Base-by-base conservation (phyloP, 306 rosid genomes). In the Malus sieversii region DNA sequence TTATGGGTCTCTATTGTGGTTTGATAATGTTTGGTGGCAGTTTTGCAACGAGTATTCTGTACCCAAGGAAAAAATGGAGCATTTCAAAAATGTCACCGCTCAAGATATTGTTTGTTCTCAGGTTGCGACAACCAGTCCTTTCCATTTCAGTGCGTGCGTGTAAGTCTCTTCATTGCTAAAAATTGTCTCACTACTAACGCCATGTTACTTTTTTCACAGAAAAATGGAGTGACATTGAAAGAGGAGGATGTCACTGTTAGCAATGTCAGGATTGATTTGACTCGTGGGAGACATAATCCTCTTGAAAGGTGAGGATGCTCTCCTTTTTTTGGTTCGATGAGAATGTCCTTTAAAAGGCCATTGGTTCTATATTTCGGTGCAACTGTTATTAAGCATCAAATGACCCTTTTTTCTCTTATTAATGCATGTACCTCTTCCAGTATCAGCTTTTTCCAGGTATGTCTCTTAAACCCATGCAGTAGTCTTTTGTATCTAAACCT, bases 41-140 rank as follows among this genome's bases (percentile, higher is more conserved):
- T 95, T 92, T 65, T 92, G 97, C 80, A 95, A 92, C 35, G 96
- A 92, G 78, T 95, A 95, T 89, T 86, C 97, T n/a, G 97, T 95
- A 66, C 98, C 97, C 20, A 95, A 86, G 87, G 89, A 90, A 77
- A 85, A 84, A 84, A 71, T 92, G 73, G 93, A 90, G 48, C 75
- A 90, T 74, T 92, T 90, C 80, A 92, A 87, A 86, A 86, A 87
- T 29, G 93, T 92, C 79, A 95, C 97, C 51, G 90, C 97, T 16
- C 91, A 88, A 85, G 98, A 95, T 80, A 95, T 95, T 80, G 87
- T 90, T 83, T 95, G 98, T 76, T 85, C 97, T 25, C 97, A 95
- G 97, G 98, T 63, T 72, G 22, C 13, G 25, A 38, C 6, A 10
- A 15, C 53, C 1, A 20, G 38, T 42, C 25, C 46, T 45, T 58